Evolutionary conservation across 768 basidiomycete genomes (phyloP).

Genomic region (Leccinum variicolor): DNA sequence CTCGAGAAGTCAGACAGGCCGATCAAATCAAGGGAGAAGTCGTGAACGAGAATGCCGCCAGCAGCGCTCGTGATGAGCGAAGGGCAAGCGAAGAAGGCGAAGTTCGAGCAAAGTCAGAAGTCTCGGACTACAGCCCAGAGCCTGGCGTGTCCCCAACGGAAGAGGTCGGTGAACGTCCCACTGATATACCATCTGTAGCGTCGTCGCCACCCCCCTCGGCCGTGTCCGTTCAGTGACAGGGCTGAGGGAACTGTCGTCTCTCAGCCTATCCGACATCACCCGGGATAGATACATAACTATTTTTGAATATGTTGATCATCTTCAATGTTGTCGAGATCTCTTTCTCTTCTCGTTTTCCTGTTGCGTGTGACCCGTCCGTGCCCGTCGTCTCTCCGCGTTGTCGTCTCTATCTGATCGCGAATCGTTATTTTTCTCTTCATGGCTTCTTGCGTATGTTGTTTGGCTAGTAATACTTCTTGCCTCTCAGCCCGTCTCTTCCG

Average conservation of each 20-base stretch:
- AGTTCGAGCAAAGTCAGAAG: constrained; percentile 14
- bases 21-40: constrained; percentile 23
- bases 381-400: constrained; percentile 6
- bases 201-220: constrained; percentile 31
- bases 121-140: constrained; percentile 14
- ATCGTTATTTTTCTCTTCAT: constrained; percentile 3
- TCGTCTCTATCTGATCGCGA: constrained; percentile 6
- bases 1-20: constrained; percentile 18
- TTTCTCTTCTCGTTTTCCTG: background rate
- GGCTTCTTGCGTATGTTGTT: constrained; percentile 20
- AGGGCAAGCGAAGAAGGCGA: constrained; percentile 6
- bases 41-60: constrained; percentile 10
- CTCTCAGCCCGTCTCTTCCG: background rate
- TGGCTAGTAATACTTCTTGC: constrained; percentile 11
- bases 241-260: background rate
- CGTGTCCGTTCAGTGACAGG: constrained; percentile 25
- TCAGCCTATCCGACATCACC: constrained; percentile 7
- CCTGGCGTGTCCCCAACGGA: constrained; percentile 20
- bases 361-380: constrained; percentile 15
- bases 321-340: constrained; percentile 24
- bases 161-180: constrained; percentile 17
- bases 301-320: constrained; percentile 35
- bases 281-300: constrained; percentile 28
- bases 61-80: constrained; percentile 13
- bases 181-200: constrained; percentile 27